Evolutionary conservation across 2,329 filamentous ascomycete genomes (phyloP).

Genomic region (Pleomassaria siparia): DNA sequence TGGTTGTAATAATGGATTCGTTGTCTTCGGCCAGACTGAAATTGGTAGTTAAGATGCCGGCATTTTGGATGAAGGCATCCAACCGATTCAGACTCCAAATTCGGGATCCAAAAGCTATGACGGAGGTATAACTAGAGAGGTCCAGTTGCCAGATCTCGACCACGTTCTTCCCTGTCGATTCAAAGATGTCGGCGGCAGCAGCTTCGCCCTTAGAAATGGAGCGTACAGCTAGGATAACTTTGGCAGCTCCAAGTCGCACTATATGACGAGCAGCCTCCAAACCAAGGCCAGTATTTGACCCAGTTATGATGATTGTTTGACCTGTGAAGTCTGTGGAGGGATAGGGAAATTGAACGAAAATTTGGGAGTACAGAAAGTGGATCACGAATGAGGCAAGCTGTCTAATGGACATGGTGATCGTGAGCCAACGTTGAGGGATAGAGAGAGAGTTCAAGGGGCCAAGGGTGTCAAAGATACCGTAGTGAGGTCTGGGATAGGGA

Average conservation of each 20-base stretch:
- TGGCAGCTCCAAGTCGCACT: conserved; percentile 15
- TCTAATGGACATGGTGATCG: too few relatives aligned
- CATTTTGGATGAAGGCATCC: conserved; percentile 45
- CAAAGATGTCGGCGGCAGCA: conserved; percentile 12
- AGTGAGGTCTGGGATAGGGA: too few relatives aligned
- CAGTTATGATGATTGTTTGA: conserved; percentile 46
- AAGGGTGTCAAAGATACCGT: too few relatives aligned
- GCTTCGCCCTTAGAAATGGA: conserved; percentile 25
- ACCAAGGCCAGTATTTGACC: conserved; percentile 31
- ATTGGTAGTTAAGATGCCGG: conserved; percentile 27
- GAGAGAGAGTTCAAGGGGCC: too few relatives aligned
- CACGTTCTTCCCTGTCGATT: conserved; percentile 2
- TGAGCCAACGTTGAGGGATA: too few relatives aligned
- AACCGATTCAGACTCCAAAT: conserved; percentile 25
- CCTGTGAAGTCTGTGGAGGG: conserved; percentile 25
- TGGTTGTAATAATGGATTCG: conserved; percentile 25
- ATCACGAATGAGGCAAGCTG: too few relatives aligned
- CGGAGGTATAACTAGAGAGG: conserved; percentile 40
- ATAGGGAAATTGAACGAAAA: conserved; percentile 21
- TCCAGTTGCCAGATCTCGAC: conserved; percentile 13
- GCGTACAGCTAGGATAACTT: conserved; percentile 32
- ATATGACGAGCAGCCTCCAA: conserved; percentile 27
- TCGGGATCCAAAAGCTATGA: conserved; percentile 34
- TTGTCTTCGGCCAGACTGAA: conserved; percentile 13
- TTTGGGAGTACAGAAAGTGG: conserved; percentile 42